Conservation (phyloP, 2,329 filamentous ascomycete species). For the Diplodia corticola region DNA sequence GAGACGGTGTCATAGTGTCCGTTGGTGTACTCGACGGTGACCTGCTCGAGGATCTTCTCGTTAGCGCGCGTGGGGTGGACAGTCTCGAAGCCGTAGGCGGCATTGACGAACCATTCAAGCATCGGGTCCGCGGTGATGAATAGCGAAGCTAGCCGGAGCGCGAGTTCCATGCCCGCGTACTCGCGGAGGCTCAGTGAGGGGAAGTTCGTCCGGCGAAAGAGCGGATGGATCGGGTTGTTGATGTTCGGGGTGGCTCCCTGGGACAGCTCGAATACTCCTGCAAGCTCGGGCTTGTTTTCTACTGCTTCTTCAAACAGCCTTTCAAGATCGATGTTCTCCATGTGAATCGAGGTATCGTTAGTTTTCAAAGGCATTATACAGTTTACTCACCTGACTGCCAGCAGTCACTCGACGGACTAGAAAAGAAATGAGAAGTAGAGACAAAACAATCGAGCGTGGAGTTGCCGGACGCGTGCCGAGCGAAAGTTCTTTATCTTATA, state of each 20-base stretch:
- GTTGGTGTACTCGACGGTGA: neutral
- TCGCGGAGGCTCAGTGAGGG: conserved; percentile 1
- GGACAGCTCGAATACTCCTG: neutral
- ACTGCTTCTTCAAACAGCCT: neutral
- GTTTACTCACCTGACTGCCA: conserved; percentile 12
- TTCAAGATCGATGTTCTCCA: neutral
- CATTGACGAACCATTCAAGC: conserved; percentile 22
- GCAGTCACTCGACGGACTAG: neutral
- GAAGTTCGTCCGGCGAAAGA: conserved; percentile 10
- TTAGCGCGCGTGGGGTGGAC: neutral
- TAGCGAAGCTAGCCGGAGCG: conserved; percentile 7
- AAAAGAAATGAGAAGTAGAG: neutral
- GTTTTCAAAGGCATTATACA: neutral
- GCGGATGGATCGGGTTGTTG: conserved; percentile 1
- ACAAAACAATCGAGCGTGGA: neutral
- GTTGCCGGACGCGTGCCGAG: neutral
- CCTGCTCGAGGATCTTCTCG: neutral
- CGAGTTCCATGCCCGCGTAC: conserved; percentile 2
- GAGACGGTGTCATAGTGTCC: neutral
- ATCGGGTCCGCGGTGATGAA: conserved; percentile 1
- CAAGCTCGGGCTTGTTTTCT: neutral
- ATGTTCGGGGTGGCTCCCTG: neutral
- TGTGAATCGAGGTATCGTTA: neutral
- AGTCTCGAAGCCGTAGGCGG: neutral
- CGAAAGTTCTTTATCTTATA: neutral